Evolutionary conservation across 2,329 filamentous ascomycete species (phyloP).

Genomic region (Teratosphaeria destructans): DNA sequence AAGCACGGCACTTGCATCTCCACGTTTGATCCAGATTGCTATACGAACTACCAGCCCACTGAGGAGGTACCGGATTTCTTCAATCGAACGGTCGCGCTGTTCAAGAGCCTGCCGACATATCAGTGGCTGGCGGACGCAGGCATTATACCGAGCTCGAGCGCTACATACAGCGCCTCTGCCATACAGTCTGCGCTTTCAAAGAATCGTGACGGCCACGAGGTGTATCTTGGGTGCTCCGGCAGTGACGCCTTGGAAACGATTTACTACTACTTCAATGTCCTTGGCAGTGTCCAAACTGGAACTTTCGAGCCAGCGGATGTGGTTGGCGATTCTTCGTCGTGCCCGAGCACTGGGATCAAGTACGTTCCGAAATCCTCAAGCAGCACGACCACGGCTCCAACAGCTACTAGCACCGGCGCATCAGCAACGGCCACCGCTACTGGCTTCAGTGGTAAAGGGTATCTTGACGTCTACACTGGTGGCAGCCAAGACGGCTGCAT

Average conservation of each 20-base stretch:
- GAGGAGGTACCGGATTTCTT: conserved; percentile 63
- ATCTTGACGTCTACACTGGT: conserved; percentile 45
- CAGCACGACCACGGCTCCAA: conserved; percentile 20
- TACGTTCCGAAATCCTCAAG: conserved; percentile 48
- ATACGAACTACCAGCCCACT: conserved; percentile 45
- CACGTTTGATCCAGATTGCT: conserved; percentile 56
- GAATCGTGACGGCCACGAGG: conserved; percentile 44
- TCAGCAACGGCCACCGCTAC: conserved; percentile 24
- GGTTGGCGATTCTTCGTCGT: conserved; percentile 49
- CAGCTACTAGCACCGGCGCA: conserved; percentile 22
- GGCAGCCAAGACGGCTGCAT: conserved; percentile 52
- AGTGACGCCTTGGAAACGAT: conserved; percentile 40
- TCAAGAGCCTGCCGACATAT: conserved; percentile 57
- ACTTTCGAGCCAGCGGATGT: conserved; percentile 46
- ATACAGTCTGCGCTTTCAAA: conserved; percentile 50
- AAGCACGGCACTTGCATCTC: conserved; percentile 67
- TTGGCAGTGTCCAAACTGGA: conserved; percentile 49
- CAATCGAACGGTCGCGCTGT: conserved; percentile 53
- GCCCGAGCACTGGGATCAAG: conserved; percentile 52
- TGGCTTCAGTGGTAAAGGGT: conserved; percentile 48
- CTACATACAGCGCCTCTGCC: conserved; percentile 32
- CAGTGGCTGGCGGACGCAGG: conserved; percentile 51
- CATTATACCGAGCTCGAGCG: conserved; percentile 42
- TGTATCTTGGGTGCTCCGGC: conserved; percentile 48
- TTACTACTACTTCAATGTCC: conserved; percentile 56